phyloP scores from a whole-genome alignment of 495 filamentous ascomycete genomes.

The Tuber aestivum region DNA sequence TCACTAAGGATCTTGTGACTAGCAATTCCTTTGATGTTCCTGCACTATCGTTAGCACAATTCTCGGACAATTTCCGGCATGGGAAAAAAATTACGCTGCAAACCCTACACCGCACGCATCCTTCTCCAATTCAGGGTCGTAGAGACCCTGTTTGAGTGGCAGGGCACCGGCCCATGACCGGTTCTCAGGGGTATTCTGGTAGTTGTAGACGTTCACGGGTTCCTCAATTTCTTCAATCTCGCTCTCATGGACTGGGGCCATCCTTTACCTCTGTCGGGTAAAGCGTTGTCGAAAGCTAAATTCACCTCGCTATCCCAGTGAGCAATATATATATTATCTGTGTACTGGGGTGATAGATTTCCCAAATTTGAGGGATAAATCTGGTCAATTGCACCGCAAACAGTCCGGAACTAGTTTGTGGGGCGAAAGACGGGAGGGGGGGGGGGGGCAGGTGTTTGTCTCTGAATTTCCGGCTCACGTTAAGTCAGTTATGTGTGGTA shows the following conservation, averaged over 20 bases:
- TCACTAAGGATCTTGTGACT: conserved; percentile 99
- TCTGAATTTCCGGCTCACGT: not conserved
- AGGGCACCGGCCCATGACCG: conserved; percentile 91
- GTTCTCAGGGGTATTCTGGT: conserved; percentile 76
- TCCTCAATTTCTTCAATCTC: conserved; percentile 57
- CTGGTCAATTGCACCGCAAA: not conserved
- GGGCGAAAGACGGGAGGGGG: not conserved
- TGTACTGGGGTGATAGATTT: not conserved
- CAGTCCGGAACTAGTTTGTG: not conserved
- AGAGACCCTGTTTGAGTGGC: conserved; percentile 95
- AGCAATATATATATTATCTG: not conserved
- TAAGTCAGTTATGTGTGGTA: not conserved
- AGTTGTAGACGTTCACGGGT: conserved; percentile 65
- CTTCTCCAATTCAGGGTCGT: conserved; percentile 93
- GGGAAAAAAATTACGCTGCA: conserved; percentile 63
- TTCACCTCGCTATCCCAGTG: not conserved
- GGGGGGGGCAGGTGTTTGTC: not conserved
- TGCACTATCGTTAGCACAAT: conserved; percentile 43
- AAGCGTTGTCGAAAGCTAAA: not conserved
- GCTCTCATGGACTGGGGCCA: conserved; percentile 53
- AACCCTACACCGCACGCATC: conserved; percentile 99
- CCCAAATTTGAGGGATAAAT: not conserved
- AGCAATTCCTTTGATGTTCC: conserved; percentile 93
- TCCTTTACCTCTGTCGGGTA: conserved; percentile 22
- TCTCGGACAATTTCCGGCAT: not conserved